phyloP scores from a whole-genome alignment of 139 green algal species.

The Gonium pectorale region DNA sequence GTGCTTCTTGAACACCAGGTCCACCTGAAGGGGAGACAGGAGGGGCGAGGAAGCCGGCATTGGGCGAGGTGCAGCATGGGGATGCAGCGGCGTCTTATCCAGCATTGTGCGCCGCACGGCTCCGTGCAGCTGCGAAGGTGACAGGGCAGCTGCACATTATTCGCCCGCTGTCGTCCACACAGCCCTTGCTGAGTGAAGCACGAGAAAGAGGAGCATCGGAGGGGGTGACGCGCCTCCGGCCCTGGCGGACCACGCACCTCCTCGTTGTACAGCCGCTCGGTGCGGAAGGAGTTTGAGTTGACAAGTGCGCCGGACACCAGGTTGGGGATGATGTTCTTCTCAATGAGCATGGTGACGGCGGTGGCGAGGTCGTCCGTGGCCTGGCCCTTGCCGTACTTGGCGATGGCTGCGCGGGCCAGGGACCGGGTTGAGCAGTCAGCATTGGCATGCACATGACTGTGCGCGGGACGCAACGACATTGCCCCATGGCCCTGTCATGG shows the following conservation, averaged over 20 bases:
- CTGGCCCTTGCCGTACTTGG: slow-evolving; percentile 83
- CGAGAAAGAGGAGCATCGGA: too few relatives aligned
- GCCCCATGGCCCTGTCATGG: too few relatives aligned
- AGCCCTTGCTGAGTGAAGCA: too few relatives aligned
- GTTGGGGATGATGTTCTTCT: slow-evolving; percentile 69
- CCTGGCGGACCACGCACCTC: slow-evolving; percentile 55
- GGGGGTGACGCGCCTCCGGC: too few relatives aligned
- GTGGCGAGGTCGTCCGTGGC: slow-evolving; percentile 68
- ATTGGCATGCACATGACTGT: background rate
- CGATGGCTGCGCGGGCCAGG: slow-evolving; percentile 69
- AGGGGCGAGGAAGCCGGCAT: background rate
- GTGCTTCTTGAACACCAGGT: slow-evolving; percentile 72
- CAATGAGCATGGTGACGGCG: slow-evolving; percentile 71
- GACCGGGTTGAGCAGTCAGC: too few relatives aligned
- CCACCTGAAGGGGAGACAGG: slow-evolving; percentile 16
- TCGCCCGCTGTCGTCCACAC: too few relatives aligned
- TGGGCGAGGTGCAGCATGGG: background rate
- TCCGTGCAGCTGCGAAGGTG: too few relatives aligned
- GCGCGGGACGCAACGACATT: too few relatives aligned
- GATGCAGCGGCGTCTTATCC: too few relatives aligned
- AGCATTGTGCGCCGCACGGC: too few relatives aligned
- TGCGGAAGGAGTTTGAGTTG: slow-evolving; percentile 76
- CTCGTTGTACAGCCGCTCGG: slow-evolving; percentile 78
- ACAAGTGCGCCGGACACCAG: slow-evolving; percentile 54
- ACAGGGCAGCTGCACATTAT: too few relatives aligned